Evolutionary conservation across 139 green algal species (phyloP).

Genomic region (Volvox africanus): DNA sequence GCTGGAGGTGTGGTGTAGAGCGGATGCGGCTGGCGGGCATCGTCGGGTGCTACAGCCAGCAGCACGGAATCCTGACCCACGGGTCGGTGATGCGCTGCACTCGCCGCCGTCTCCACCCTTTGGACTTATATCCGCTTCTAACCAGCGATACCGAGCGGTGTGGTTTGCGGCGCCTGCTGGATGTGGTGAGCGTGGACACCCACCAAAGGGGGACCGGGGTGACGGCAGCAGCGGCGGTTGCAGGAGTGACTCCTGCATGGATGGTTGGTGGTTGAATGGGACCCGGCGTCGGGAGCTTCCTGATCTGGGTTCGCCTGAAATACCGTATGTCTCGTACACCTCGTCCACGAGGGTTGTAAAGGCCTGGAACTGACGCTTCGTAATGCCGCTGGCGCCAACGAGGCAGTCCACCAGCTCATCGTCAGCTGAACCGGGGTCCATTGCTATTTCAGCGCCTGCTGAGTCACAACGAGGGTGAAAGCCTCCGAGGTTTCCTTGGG

Average conservation of each 20-base stretch:
- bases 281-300: neutral
- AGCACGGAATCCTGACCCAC: neutral
- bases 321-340: constrained; percentile 8
- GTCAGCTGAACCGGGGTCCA: neutral
- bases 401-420: neutral
- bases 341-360: constrained; percentile 12
- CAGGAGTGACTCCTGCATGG: neutral
- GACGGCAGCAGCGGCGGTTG: neutral
- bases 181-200: neutral
- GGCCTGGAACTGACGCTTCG: neutral
- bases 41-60: neutral
- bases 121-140: neutral
- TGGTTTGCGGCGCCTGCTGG: neutral
- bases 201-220: too few species aligned
- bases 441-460: too few species aligned
- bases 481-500: too few species aligned
- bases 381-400: neutral
- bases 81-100: neutral
- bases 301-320: neutral
- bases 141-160: neutral
- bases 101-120: neutral
- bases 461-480: too few species aligned
- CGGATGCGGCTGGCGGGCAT: neutral
- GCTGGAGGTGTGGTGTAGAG: neutral
- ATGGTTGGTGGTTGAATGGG: neutral